Evolutionary conservation across 148 eudicot genomes (phyloP).

Genomic region (Salicornia ramosissima): DNA sequence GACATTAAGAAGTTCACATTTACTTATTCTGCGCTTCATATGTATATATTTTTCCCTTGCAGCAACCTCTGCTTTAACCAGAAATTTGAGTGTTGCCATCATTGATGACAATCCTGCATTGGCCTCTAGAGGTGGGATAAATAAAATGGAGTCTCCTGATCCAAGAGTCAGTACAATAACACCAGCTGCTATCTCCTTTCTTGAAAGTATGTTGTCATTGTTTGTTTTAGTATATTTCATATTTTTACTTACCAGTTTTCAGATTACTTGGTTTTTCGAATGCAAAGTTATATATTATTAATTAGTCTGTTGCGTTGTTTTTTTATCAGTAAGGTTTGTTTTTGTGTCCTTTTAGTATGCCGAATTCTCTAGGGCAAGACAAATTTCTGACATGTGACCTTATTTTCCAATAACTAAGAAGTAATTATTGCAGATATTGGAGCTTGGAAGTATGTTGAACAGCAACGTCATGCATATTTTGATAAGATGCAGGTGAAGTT

Average conservation of each 20-base stretch:
- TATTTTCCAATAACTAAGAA: constrained; percentile 7
- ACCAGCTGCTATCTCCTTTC: constrained; percentile 75
- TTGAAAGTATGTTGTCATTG: constrained; percentile 51
- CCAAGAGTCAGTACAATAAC: constrained; percentile 98
- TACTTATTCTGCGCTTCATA: constrained; percentile 4
- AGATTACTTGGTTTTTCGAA: background rate
- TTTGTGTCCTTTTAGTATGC: background rate
- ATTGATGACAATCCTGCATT: constrained; percentile 91
- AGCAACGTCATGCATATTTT: constrained; percentile 92
- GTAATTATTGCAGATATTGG: constrained; percentile 59
- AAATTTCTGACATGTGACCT: background rate
- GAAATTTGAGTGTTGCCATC: constrained; percentile 68
- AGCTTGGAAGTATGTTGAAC: constrained; percentile 86
- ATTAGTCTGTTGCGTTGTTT: background rate
- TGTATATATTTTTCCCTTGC: constrained; percentile 25
- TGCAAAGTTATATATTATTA: background rate
- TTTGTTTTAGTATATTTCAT: background rate
- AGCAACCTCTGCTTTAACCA: constrained; percentile 75
- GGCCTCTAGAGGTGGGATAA: constrained; percentile 36
- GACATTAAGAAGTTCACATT: too few relatives aligned
- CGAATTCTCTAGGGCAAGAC: constrained; percentile 3
- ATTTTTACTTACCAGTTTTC: background rate
- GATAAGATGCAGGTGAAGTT: constrained; percentile 80
- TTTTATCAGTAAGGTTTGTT: background rate
- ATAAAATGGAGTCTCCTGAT: constrained; percentile 75